Conservation (phyloP, 176 grass and related monocot genomes). For the Hsuehochloa calcarea region DNA sequence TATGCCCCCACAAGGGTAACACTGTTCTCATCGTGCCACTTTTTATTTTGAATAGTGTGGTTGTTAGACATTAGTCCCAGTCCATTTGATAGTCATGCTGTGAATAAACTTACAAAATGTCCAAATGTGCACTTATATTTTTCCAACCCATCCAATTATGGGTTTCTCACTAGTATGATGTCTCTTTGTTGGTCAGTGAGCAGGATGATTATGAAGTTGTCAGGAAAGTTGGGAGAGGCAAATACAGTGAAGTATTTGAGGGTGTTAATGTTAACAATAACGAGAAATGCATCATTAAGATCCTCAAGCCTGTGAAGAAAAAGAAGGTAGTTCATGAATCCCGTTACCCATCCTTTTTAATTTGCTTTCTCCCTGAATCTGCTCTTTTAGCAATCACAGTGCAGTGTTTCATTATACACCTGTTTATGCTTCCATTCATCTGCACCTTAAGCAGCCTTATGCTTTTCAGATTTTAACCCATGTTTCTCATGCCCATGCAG, state of each 20-base stretch:
- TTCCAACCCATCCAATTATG: neutral
- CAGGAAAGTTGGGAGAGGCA: conserved; percentile 91
- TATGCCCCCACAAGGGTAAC: neutral
- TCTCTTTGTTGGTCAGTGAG: conserved; percentile 54
- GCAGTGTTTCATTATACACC: neutral
- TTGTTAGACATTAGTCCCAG: neutral
- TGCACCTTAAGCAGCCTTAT: neutral
- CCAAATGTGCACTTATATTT: neutral
- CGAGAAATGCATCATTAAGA: conserved; percentile 90
- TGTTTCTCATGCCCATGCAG: conserved; percentile 39
- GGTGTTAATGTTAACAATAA: conserved; percentile 86
- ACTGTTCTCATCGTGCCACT: neutral
- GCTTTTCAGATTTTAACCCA: neutral
- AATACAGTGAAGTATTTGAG: conserved; percentile 99
- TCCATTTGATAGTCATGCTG: neutral
- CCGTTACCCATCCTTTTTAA: neutral
- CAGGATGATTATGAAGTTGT: conserved; percentile 98
- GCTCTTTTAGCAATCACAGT: neutral
- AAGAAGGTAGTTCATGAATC: conserved; percentile 70
- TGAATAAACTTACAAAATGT: neutral
- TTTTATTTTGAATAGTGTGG: neutral
- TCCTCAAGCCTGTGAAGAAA: conserved; percentile 99
- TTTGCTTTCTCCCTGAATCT: neutral
- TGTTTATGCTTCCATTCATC: neutral
- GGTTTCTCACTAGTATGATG: conserved; percentile 4